A percentile compares a stretch with the other conserved stretches of the same genome.
phyloP scores from a whole-genome alignment of 768 basidiomycete genomes.

The Naganishia friedmannii region DNA sequence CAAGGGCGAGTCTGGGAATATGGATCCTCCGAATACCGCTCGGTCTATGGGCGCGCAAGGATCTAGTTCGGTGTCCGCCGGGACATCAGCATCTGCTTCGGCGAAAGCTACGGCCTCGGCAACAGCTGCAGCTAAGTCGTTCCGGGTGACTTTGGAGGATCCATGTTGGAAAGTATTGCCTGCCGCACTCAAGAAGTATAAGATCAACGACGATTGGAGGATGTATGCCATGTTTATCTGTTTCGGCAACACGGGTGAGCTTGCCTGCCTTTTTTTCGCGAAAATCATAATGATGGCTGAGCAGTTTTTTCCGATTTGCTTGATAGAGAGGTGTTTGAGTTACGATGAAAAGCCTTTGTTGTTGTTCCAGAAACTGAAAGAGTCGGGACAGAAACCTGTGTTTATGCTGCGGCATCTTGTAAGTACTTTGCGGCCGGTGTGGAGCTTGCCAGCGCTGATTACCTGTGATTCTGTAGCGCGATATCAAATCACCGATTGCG shows the following conservation, averaged over 20 bases:
- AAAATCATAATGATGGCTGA: not conserved
- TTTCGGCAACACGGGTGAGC: conserved; percentile 82
- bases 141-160: conserved; percentile 96
- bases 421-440: conserved; percentile 24
- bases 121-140: conserved; percentile 63
- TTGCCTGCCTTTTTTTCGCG: not conserved
- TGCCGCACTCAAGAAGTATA: conserved; percentile 96
- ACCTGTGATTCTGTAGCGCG: conserved; percentile 51
- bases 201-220: conserved; percentile 98
- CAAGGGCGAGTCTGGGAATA: conserved; percentile 10
- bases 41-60: conserved; percentile 9
- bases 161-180: conserved; percentile 98
- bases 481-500: conserved; percentile 93
- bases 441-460: not conserved
- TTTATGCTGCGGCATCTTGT: conserved; percentile 69
- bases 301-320: not conserved
- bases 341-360: conserved; percentile 97
- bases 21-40: conserved; percentile 11
- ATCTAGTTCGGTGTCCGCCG: not conserved
- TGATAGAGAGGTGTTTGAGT: conserved; percentile 84
- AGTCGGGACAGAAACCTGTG: conserved; percentile 94
- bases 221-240: conserved; percentile 99
- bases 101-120: conserved; percentile 42
- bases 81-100: conserved; percentile 14
- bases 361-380: conserved; percentile 95